Percentiles rank a stretch among this genome's conserved stretches.
Conservation (phyloP, 106 monocot species). For the Phalaenopsis aphrodite region DNA sequence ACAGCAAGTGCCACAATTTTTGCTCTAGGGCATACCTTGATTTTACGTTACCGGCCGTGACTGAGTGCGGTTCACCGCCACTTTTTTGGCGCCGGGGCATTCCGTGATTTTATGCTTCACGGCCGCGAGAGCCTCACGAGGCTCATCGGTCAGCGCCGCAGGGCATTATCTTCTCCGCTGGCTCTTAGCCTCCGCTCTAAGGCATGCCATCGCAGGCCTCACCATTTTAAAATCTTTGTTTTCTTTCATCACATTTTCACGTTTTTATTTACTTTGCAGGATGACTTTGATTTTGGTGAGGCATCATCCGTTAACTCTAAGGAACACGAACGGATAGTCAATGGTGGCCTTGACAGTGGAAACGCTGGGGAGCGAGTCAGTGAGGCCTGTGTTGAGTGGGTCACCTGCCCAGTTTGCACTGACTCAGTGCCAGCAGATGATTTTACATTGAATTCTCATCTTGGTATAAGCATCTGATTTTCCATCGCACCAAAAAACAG, state of each 20-base stretch:
- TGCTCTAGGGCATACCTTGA: no score
- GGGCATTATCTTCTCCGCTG: constrained; percentile 33
- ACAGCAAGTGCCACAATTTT: no score
- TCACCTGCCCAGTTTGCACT: constrained; percentile 67
- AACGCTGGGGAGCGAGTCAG: neutral
- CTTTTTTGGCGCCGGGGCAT: neutral
- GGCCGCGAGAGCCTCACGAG: constrained; percentile 71
- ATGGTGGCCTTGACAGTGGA: neutral
- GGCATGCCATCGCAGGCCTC: neutral
- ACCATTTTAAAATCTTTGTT: neutral
- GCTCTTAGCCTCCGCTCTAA: constrained; percentile 10
- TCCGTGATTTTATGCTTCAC: constrained; percentile 24
- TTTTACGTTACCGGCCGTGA: no score
- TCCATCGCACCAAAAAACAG: neutral
- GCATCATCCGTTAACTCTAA: neutral
- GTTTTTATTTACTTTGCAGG: neutral
- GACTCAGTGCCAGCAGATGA: constrained; percentile 40
- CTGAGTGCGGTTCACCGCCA: neutral
- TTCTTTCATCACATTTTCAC: neutral
- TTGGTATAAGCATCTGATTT: constrained; percentile 34
- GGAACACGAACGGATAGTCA: neutral
- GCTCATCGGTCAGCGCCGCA: constrained; percentile 75
- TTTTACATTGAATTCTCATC: constrained; percentile 49
- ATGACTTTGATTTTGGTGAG: neutral
- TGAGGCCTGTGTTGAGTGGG: constrained; percentile 19